These are phyloP conservation scores for Dendrobium nobile DNA, from an alignment of 106 monocot species.

Conservation along the genomic window DNA sequence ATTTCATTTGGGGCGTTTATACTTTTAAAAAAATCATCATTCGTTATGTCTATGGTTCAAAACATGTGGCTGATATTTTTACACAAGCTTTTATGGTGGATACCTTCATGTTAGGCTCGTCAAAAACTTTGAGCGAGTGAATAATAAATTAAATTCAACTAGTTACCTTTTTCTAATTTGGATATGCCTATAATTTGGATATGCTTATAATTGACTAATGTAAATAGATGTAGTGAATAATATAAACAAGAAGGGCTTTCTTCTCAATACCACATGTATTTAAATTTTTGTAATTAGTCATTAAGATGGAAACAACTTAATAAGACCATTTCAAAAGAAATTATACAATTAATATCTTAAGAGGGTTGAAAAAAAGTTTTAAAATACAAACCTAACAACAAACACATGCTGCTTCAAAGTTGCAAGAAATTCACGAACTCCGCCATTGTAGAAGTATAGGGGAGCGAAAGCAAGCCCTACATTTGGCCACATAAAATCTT, in stretches of 20 bases:
- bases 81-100: no score
- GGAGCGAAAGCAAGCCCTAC: slow-evolving; percentile 77
- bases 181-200: no score
- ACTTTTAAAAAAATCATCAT: no score
- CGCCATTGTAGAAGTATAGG: slow-evolving; percentile 85
- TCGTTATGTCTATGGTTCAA: no score
- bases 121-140: no score
- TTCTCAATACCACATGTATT: background rate
- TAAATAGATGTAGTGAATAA: background rate
- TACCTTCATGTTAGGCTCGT: no score
- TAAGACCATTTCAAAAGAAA: background rate
- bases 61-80: no score
- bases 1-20: no score
- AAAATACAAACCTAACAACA: slow-evolving; percentile 57
- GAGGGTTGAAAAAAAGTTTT: background rate
- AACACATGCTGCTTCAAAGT: slow-evolving; percentile 71
- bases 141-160: no score
- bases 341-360: background rate
- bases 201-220: background rate
- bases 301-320: background rate
- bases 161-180: no score
- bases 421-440: slow-evolving; percentile 78
- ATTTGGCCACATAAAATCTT: slow-evolving; percentile 6
- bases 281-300: background rate
- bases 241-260: background rate